Conservation (phyloP, 225 moss, liverwort and hornwort species). For the Antitrichia curtipendula region DNA sequence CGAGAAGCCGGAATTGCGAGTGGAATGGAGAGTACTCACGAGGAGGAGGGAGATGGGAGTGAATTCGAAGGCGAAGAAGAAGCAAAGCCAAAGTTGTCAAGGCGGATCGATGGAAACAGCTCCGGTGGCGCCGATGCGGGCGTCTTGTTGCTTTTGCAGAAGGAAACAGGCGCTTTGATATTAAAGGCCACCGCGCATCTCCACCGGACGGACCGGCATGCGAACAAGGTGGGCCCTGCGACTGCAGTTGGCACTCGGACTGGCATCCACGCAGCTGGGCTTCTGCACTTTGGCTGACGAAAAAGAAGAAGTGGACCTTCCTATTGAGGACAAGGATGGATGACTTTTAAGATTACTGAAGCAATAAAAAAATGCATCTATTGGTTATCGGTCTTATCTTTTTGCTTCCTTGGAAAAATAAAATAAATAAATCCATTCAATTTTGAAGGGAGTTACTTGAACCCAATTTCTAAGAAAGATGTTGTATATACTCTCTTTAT, state of each 20-base stretch:
- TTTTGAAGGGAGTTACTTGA: background rate
- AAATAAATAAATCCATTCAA: background rate
- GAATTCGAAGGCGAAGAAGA: background rate
- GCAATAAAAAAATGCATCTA: background rate
- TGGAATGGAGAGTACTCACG: background rate
- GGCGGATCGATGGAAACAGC: background rate
- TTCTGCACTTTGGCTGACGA: background rate
- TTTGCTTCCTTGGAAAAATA: accelerated
- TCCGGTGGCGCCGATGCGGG: too few species aligned
- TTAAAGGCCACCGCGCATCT: background rate
- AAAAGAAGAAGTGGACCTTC: background rate
- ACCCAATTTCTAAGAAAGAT: background rate
- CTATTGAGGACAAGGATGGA: background rate
- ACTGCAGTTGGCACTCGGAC: background rate
- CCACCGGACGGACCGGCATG: background rate
- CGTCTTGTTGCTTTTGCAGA: background rate
- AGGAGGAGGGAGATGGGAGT: background rate
- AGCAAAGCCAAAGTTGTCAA: background rate
- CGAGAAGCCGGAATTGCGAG: background rate
- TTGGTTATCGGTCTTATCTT: background rate
- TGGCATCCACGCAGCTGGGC: background rate
- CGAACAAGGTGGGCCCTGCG: background rate
- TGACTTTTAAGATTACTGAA: background rate
- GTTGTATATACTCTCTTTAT: background rate
- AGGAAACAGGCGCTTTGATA: background rate